Percentiles rank a stretch among this genome's conserved stretches.
Conservation (phyloP, 306 rosid species). For the Benincasa hispida region DNA sequence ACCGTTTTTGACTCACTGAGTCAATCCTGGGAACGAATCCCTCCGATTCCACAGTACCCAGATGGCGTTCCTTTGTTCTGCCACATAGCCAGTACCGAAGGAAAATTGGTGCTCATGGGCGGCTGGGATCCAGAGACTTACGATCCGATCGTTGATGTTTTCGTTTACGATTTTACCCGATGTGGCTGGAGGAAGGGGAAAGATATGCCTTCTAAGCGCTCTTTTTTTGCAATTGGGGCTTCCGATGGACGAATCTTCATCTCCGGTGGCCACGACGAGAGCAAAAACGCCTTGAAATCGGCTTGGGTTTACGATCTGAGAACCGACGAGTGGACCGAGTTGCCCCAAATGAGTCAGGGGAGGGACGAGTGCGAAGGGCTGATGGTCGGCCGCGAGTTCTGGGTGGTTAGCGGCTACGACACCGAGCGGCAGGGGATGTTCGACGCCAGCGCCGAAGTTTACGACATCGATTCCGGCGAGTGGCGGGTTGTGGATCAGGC, state of each 20-base stretch:
- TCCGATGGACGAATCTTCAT: conserved; percentile 20
- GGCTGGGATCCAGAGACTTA: conserved; percentile 47
- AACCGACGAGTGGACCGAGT: conserved; percentile 28
- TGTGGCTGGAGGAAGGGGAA: conserved; percentile 24
- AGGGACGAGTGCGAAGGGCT: conserved; percentile 54
- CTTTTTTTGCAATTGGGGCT: conserved; percentile 39
- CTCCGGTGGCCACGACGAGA: conserved; percentile 50
- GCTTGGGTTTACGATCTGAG: conserved; percentile 36
- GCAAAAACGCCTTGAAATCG: conserved; percentile 35
- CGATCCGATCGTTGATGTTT: conserved; percentile 32
- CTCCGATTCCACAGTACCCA: conserved; percentile 37
- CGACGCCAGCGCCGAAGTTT: conserved; percentile 28
- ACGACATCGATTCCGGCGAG: conserved; percentile 18
- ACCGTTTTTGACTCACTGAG: conserved; percentile 24
- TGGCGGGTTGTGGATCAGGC: conserved; percentile 35
- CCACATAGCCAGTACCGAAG: conserved; percentile 32
- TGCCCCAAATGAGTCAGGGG: conserved; percentile 29
- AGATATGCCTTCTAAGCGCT: conserved; percentile 32
- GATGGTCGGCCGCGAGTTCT: conserved; percentile 27
- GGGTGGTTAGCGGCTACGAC: conserved; percentile 47
- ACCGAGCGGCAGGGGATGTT: conserved; percentile 40
- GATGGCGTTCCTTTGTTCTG: conserved; percentile 39
- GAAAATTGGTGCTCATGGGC: conserved; percentile 43
- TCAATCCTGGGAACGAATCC: conserved; percentile 24
- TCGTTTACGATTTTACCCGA: conserved; percentile 33